Evolutionary conservation across 2,329 filamentous ascomycete genomes (phyloP).

Genomic region (Herpotrichia juniperi): DNA sequence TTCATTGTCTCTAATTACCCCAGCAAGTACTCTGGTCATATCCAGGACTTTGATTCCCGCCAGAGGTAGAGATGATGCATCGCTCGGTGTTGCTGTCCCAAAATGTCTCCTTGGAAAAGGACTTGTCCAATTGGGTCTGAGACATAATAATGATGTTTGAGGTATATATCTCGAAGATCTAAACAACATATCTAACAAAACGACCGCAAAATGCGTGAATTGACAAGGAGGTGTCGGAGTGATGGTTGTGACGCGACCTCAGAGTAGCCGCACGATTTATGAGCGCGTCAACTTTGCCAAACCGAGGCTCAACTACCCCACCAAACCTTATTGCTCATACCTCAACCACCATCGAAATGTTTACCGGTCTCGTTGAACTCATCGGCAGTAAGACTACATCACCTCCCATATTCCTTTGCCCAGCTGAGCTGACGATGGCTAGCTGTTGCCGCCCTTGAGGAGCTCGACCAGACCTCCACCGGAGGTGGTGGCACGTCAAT

Average conservation of each 20-base stretch:
- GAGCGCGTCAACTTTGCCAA: background rate
- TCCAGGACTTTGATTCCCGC: slow-evolving; percentile 89
- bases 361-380: slow-evolving; percentile 72
- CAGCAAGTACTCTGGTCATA: slow-evolving; percentile 94
- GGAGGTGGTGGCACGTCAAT: slow-evolving; percentile 84
- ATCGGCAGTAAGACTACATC: slow-evolving; percentile 77
- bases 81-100: slow-evolving; percentile 48
- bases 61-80: slow-evolving; percentile 68
- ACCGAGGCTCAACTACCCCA: slow-evolving; percentile 8
- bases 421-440: slow-evolving; percentile 39
- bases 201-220: background rate
- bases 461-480: slow-evolving; percentile 73
- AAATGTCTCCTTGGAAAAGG: slow-evolving; percentile 37
- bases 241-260: background rate
- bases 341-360: slow-evolving; percentile 65
- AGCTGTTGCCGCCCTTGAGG: slow-evolving; percentile 85
- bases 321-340: background rate
- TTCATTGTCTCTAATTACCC: slow-evolving; percentile 63
- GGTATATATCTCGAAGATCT: slow-evolving; percentile 22
- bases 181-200: slow-evolving; percentile 20
- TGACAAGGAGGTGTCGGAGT: background rate
- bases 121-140: slow-evolving; percentile 16
- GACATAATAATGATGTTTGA: slow-evolving; percentile 5
- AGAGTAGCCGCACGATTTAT: slow-evolving; percentile 6
- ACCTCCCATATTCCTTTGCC: slow-evolving; percentile 5